Conservation (phyloP, 345 rosid species). For the Eucalyptus virginea region DNA sequence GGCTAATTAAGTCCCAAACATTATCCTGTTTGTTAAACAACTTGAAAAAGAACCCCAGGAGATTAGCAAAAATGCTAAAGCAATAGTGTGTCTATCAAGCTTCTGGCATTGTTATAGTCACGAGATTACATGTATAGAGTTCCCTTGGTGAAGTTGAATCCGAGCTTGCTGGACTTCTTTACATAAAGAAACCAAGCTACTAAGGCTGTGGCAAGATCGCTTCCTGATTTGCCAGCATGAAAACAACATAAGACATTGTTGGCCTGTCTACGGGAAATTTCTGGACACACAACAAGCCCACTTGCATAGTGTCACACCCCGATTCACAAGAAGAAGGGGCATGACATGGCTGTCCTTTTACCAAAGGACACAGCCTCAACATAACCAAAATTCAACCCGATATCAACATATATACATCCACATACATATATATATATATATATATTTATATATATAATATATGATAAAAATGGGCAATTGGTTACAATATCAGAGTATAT, state of each 20-base stretch:
- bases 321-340: too few species aligned
- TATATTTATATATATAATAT: too few species aligned
- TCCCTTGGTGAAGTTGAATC: neutral
- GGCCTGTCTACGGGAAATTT: slow-evolving; percentile 8
- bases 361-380: too few species aligned
- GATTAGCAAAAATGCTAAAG: neutral
- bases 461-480: too few species aligned
- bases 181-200: slow-evolving; percentile 2
- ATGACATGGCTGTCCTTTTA: too few species aligned
- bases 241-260: slow-evolving; percentile 1
- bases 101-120: neutral
- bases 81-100: neutral
- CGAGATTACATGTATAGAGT: neutral
- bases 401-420: too few species aligned
- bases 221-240: slow-evolving; percentile 6
- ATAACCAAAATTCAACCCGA: too few species aligned
- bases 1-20: neutral
- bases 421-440: too few species aligned
- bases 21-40: neutral
- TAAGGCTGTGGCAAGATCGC: slow-evolving; percentile 2
- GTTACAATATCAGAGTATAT: too few species aligned
- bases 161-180: neutral
- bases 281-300: slow-evolving; percentile 10
- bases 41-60: neutral
- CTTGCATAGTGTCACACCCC: neutral